A percentile compares a stretch with the other conserved stretches of the same genome.
These are phyloP conservation scores for Yarrowia phangngaensis DNA, from an alignment of 805 yeast species.

Conservation along the genomic window DNA sequence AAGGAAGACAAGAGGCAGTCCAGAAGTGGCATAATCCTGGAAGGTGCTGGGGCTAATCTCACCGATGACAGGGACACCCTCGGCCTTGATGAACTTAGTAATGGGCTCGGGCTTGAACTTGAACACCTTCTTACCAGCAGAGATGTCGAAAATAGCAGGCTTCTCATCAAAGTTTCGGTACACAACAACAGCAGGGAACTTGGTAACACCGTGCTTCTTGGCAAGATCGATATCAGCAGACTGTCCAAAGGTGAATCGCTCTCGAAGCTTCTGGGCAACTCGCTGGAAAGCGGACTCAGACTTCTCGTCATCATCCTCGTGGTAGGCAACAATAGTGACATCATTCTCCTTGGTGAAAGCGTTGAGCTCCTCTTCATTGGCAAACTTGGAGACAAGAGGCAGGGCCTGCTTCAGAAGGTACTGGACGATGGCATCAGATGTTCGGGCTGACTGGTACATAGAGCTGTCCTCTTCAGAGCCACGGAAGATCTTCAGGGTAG, in stretches of 20 bases:
- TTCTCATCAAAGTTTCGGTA: conserved; percentile 40
- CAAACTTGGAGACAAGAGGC: conserved; percentile 64
- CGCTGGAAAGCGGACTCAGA: conserved; percentile 56
- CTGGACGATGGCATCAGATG: conserved; percentile 67
- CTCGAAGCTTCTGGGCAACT: conserved; percentile 63
- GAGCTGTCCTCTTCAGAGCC: conserved; percentile 41
- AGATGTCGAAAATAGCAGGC: conserved; percentile 35
- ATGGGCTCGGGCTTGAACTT: conserved; percentile 42
- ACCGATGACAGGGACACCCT: conserved; percentile 79
- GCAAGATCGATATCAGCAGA: conserved; percentile 44
- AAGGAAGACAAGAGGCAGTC: conserved; percentile 79
- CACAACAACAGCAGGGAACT: conserved; percentile 49
- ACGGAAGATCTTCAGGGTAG: conserved; percentile 71
- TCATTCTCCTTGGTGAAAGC: conserved; percentile 45
- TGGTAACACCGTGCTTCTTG: conserved; percentile 41
- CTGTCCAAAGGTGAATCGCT: conserved; percentile 58
- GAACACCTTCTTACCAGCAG: conserved; percentile 32
- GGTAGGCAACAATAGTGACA: conserved; percentile 49
- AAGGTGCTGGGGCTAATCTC: conserved; percentile 81
- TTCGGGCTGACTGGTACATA: conserved; percentile 83
- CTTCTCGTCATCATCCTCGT: conserved; percentile 49
- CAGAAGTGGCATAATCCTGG: conserved; percentile 64
- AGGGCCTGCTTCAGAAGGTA: conserved; percentile 77
- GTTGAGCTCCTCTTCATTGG: conserved; percentile 49
- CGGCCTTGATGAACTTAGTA: conserved; percentile 51